These are phyloP conservation scores for Barnettozyma californica DNA, from an alignment of 805 yeast species.

Conservation along the genomic window DNA sequence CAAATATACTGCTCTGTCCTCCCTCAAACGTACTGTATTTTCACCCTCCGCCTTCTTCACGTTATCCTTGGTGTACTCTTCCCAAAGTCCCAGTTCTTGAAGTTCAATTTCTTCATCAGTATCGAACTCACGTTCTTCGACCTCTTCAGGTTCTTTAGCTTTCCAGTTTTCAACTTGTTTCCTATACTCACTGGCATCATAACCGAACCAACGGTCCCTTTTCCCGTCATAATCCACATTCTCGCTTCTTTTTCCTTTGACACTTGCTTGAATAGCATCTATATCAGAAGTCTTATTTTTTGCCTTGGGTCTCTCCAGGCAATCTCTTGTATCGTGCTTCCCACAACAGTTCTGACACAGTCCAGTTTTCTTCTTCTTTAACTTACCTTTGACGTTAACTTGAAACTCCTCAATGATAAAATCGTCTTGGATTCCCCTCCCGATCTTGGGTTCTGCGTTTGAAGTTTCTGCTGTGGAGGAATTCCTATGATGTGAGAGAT, in stretches of 20 bases:
- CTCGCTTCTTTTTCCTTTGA: conserved; percentile 19
- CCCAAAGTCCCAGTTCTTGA: conserved; percentile 33
- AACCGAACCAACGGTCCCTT: conserved; percentile 53
- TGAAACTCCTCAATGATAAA: conserved; percentile 20
- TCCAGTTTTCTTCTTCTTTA: conserved; percentile 24
- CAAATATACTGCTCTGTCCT: conserved; percentile 71
- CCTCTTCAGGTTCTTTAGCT: conserved; percentile 25
- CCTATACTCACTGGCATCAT: conserved; percentile 57
- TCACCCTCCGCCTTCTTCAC: conserved; percentile 33
- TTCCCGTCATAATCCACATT: conserved; percentile 27
- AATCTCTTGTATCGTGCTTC: conserved; percentile 46
- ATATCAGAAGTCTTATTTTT: conserved; percentile 17
- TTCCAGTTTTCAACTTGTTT: conserved; percentile 44
- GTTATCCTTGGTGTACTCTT: conserved; percentile 7
- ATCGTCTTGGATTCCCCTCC: conserved; percentile 52
- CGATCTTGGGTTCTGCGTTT: conserved; percentile 46
- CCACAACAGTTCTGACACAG: conserved; percentile 56
- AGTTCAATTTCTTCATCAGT: conserved; percentile 41
- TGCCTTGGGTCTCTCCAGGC: conserved; percentile 52
- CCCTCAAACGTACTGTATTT: conserved; percentile 54
- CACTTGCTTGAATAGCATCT: conserved; percentile 4
- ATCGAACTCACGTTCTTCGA: conserved; percentile 20
- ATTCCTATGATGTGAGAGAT: conserved; percentile 52
- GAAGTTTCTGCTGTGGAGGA: conserved; percentile 23
- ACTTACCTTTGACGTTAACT: neutral